These are phyloP conservation scores for Daldinia sp. DNA, from an alignment of 2,329 filamentous ascomycete species.

Conservation along the genomic window DNA sequence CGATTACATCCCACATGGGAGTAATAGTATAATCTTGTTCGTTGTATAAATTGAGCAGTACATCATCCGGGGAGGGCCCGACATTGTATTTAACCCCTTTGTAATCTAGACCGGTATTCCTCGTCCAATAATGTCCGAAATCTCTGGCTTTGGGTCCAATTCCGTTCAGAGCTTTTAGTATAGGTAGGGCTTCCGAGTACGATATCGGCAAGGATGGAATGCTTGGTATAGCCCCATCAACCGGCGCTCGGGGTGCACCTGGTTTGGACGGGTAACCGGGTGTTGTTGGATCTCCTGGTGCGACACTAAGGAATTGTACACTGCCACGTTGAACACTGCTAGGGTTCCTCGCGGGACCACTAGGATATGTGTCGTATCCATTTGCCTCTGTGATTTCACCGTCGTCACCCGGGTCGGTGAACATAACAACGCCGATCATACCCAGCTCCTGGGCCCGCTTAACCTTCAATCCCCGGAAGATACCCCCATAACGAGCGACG, in stretches of 20 bases:
- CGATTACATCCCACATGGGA: slow-evolving; percentile 90
- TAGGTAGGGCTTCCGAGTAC: slow-evolving; percentile 83
- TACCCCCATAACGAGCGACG: slow-evolving; percentile 82
- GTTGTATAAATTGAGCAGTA: slow-evolving; percentile 78
- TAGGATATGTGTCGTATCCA: slow-evolving; percentile 79
- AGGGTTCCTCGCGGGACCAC: slow-evolving; percentile 86
- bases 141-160: slow-evolving; percentile 80
- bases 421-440: slow-evolving; percentile 85
- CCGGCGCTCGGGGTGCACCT: slow-evolving; percentile 78
- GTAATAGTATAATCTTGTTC: slow-evolving; percentile 84
- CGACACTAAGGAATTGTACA: slow-evolving; percentile 78
- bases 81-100: slow-evolving; percentile 87
- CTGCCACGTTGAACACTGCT: slow-evolving; percentile 92
- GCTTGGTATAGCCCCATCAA: slow-evolving; percentile 74
- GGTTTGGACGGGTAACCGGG: slow-evolving; percentile 94
- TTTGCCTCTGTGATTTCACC: slow-evolving; percentile 82
- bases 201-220: slow-evolving; percentile 95
- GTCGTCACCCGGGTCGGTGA: slow-evolving; percentile 90
- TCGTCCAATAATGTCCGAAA: slow-evolving; percentile 75
- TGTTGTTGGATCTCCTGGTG: slow-evolving; percentile 82
- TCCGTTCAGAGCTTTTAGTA: slow-evolving; percentile 90
- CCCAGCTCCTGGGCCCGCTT: slow-evolving; percentile 92
- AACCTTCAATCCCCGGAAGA: slow-evolving; percentile 91
- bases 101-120: slow-evolving; percentile 75
- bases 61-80: slow-evolving; percentile 77